Percentiles rank a stretch among this genome's conserved stretches.
Evolutionary conservation across 2,329 filamentous ascomycete genomes (phyloP).

Genomic region (Microsporum ferrugineum): DNA sequence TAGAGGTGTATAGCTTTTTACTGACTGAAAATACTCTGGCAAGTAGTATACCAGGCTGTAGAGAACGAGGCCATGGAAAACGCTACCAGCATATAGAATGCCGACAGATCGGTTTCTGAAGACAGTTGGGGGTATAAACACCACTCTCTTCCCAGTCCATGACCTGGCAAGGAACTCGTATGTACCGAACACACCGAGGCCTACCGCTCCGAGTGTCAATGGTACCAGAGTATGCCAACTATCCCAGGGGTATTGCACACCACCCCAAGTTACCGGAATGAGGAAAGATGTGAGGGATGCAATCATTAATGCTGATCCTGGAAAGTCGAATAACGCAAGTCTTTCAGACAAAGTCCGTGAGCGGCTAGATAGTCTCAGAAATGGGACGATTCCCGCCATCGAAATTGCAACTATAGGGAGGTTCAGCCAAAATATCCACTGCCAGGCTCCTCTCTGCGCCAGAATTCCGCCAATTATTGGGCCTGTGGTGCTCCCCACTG

Average conservation of each 20-base stretch:
- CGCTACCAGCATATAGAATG: not conserved
- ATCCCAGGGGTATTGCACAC: conserved; percentile 53
- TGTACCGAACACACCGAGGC: conserved; percentile 42
- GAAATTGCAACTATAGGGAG: conserved; percentile 44
- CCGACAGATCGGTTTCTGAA: not conserved
- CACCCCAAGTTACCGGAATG: conserved; percentile 53
- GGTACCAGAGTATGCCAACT: conserved; percentile 52
- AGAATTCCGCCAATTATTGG: conserved; percentile 15
- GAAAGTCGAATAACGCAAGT: conserved; percentile 48
- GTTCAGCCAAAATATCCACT: conserved; percentile 57
- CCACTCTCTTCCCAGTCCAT: not conserved
- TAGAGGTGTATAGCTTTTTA: conserved; percentile 43
- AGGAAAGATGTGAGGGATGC: conserved; percentile 47
- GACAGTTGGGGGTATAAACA: not conserved
- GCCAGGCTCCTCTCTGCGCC: conserved; percentile 31
- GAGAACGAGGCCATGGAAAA: conserved; percentile 11
- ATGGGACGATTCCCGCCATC: conserved; percentile 38
- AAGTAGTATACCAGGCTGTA: conserved; percentile 47
- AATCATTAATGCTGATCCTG: conserved; percentile 52
- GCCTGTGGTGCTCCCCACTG: conserved; percentile 27
- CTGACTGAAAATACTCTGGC: conserved; percentile 32
- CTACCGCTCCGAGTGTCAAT: conserved; percentile 43
- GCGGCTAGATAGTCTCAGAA: conserved; percentile 40
- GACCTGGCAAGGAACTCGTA: conserved; percentile 37
- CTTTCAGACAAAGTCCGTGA: conserved; percentile 38